A percentile compares a stretch with the other conserved stretches of the same genome.
phyloP scores from a whole-genome alignment of 495 filamentous ascomycete species.

The Tuber brumale region DNA sequence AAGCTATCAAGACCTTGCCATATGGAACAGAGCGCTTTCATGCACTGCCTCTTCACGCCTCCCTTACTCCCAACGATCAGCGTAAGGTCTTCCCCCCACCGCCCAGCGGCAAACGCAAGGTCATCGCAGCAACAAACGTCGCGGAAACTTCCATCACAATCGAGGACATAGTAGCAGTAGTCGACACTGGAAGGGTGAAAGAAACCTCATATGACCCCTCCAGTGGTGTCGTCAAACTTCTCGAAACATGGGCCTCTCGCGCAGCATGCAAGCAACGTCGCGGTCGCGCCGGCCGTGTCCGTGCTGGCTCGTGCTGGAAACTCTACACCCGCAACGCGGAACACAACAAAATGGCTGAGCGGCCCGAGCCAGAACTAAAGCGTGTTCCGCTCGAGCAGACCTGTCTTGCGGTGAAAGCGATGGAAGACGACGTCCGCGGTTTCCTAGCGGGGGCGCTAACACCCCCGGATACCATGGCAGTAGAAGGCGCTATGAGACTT shows the following conservation, averaged over 20 bases:
- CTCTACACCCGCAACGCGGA: constrained; percentile 84
- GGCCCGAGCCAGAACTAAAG: constrained; percentile 88
- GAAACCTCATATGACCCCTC: constrained; percentile 90
- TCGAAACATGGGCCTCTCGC: constrained; percentile 90
- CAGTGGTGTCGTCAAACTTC: constrained; percentile 88
- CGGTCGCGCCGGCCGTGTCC: constrained; percentile 86
- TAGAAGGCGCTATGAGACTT: constrained; percentile 72
- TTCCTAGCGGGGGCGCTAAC: constrained; percentile 85
- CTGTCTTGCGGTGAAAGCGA: constrained; percentile 86
- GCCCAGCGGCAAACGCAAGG: constrained; percentile 74
- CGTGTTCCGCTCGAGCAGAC: constrained; percentile 90
- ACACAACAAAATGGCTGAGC: constrained; percentile 68
- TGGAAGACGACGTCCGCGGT: constrained; percentile 73
- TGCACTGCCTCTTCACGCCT: constrained; percentile 84
- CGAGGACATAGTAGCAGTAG: constrained; percentile 91
- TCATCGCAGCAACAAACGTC: constrained; percentile 91
- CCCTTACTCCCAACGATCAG: constrained; percentile 78
- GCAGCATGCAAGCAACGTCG: constrained; percentile 96
- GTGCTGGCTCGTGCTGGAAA: constrained; percentile 88
- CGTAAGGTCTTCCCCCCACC: constrained; percentile 72
- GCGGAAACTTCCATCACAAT: constrained; percentile 98
- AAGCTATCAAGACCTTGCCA: constrained; percentile 59
- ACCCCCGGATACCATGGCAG: constrained; percentile 73
- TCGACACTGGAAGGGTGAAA: constrained; percentile 90
- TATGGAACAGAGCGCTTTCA: constrained; percentile 51